These are phyloP conservation scores for Nematodospora valgi DNA, from an alignment of 805 yeast species.

Conservation along the genomic window DNA sequence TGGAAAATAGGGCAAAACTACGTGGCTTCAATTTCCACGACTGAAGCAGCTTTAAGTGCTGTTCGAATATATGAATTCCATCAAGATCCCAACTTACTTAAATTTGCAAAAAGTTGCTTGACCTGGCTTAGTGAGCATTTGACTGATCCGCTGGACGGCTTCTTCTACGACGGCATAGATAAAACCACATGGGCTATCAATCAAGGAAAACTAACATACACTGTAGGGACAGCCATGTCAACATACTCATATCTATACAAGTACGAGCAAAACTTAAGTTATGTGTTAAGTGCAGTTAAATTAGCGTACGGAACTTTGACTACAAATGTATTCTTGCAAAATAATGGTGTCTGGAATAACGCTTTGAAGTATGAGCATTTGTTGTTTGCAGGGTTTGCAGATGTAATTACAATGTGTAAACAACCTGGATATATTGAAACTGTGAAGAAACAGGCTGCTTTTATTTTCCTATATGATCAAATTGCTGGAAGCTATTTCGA, in stretches of 20 bases:
- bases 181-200: slow-evolving; percentile 14
- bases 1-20: slow-evolving; percentile 22
- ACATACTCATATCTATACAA: slow-evolving; percentile 20
- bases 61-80: slow-evolving; percentile 16
- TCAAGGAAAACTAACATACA: slow-evolving; percentile 26
- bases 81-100: slow-evolving; percentile 12
- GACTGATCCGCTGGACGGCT: slow-evolving; percentile 17
- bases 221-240: slow-evolving; percentile 25
- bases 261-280: slow-evolving; percentile 7
- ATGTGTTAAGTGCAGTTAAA: slow-evolving; percentile 16
- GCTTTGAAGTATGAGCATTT: slow-evolving; percentile 23
- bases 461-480: too few species aligned
- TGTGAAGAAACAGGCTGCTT: too few species aligned
- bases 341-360: slow-evolving; percentile 21
- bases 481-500: too few species aligned
- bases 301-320: slow-evolving; percentile 18
- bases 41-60: slow-evolving; percentile 28
- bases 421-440: slow-evolving; percentile 11
- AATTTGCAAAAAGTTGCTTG: slow-evolving; percentile 17
- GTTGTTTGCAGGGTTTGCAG: slow-evolving; percentile 24
- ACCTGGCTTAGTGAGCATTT: slow-evolving; percentile 10
- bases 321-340: slow-evolving; percentile 15
- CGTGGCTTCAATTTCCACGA: slow-evolving; percentile 27
- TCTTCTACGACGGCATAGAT: slow-evolving; percentile 21
- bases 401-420: slow-evolving; percentile 13